Base-by-base conservation (phyloP, 148 eudicot species). In the Rhododendron ferrugineum region DNA sequence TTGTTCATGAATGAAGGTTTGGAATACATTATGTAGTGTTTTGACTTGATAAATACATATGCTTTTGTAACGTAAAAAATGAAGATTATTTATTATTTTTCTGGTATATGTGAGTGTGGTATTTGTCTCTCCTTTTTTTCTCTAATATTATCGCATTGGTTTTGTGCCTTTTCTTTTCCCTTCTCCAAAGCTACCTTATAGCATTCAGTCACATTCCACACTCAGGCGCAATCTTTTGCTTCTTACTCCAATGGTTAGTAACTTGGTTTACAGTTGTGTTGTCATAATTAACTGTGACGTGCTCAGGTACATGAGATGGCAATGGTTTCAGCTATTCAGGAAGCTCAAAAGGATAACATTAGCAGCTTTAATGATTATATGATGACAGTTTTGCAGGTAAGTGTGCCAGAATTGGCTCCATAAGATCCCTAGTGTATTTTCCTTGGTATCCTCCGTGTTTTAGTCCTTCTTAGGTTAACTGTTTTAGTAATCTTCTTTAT, bases 251-350 rank as follows among this genome's bases (percentile, higher is more conserved):
- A 30, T 70, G 74, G 34, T 68, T 68, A 32, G 5, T 30, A 22
- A 58, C 70, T 56, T 37, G 18, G 58, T n/a, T 46, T 5, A 11
- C 40, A 84, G 50, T 68, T 70, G 11, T 11, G 49, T 44, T 22
- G 68, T 49, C 82, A 80, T 84, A 34, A 78, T 73, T 42, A 46
- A 54, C 78, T 73, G n/a, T 32, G 40, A 79, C 82, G 52, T 84
- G 49, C 20, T 75, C 89, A 96, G 99, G 95, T 96, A 44, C 99
- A 94, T 92, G 99, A 96, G 91, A 96, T 96, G 99, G 93, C 96
- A 87, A 95, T 93, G 96, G 91, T 95, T 78, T 96, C 99, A 58
- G 95, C 98, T 87, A 92, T 96, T 83, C 99, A 96, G 90, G 99
- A 91, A 88, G 97, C 99, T 82, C 99, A 96, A 89, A 96, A 94